Evolutionary conservation across 805 yeast species (phyloP).

Genomic region (Candida germanica): DNA sequence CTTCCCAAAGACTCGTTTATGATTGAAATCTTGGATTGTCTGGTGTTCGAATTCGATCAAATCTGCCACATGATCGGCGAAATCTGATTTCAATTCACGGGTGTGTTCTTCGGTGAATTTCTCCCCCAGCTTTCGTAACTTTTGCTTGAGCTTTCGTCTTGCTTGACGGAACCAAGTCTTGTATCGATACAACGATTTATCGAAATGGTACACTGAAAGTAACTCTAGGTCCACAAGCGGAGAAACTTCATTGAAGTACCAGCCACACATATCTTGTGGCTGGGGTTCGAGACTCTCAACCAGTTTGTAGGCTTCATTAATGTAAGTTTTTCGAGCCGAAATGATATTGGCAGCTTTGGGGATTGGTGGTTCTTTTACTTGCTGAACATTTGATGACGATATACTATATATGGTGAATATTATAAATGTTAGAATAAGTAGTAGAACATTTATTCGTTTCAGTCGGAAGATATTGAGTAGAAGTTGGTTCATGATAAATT

Average conservation of each 20-base stretch:
- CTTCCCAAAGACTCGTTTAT: constrained; percentile 25
- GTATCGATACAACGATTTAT: constrained; percentile 22
- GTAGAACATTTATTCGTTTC: neutral
- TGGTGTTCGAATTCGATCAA: constrained; percentile 17
- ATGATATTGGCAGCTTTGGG: constrained; percentile 8
- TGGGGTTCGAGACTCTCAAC: neutral
- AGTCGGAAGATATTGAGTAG: too few relatives aligned
- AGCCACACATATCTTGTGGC: constrained; percentile 11
- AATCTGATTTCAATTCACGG: constrained; percentile 11
- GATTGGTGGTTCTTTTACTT: neutral
- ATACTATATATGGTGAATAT: neutral
- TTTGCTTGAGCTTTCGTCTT: constrained; percentile 13
- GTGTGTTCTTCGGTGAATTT: constrained; percentile 13
- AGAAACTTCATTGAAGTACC: constrained; percentile 15
- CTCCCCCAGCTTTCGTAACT: constrained; percentile 14
- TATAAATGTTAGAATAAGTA: neutral
- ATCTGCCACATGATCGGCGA: constrained; percentile 4
- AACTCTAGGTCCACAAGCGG: constrained; percentile 12
- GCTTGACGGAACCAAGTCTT: constrained; percentile 24
- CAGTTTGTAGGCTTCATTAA: constrained; percentile 13
- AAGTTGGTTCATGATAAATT: too few relatives aligned
- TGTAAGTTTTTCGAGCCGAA: constrained; percentile 10
- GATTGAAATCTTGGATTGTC: constrained; percentile 18
- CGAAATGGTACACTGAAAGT: constrained; percentile 11
- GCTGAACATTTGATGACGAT: neutral